These are phyloP conservation scores for Candida ipomoeae DNA, from an alignment of 805 yeast genomes.

Conservation along the genomic window DNA sequence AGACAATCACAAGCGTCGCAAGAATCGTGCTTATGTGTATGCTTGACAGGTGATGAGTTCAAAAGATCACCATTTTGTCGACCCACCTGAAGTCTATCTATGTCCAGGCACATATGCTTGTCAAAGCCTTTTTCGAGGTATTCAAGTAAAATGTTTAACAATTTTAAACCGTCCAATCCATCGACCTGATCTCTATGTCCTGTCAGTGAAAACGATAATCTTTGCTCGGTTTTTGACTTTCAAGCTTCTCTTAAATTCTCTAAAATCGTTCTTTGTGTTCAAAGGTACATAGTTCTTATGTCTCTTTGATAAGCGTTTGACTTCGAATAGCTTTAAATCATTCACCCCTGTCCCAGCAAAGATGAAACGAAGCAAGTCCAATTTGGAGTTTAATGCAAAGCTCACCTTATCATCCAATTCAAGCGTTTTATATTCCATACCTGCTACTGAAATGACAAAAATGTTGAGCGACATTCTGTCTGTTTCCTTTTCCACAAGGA, in stretches of 20 bases:
- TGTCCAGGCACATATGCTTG: not conserved
- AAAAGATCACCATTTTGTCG: not conserved
- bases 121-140: not conserved
- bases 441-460: not conserved
- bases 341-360: not conserved
- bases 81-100: not conserved
- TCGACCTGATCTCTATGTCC: not conserved
- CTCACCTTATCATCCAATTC: not conserved
- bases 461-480: not conserved
- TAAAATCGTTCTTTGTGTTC: constrained; percentile 37
- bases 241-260: constrained; percentile 42
- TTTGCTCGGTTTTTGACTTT: constrained; percentile 44
- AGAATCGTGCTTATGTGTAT: constrained; percentile 24
- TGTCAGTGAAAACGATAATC: constrained; percentile 17
- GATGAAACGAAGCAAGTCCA: not conserved
- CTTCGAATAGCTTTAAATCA: not conserved
- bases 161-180: not conserved
- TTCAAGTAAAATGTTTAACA: not conserved
- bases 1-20: constrained; percentile 36
- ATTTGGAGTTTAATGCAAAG: not conserved
- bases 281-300: constrained; percentile 38
- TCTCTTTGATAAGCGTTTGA: constrained; percentile 46
- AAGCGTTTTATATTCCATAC: not conserved
- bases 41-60: not conserved
- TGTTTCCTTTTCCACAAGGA: not conserved